Percentiles rank a stretch among this genome's conserved stretches.
phyloP scores from a whole-genome alignment of 495 filamentous ascomycete species.

The Podospora fimiseda region DNA sequence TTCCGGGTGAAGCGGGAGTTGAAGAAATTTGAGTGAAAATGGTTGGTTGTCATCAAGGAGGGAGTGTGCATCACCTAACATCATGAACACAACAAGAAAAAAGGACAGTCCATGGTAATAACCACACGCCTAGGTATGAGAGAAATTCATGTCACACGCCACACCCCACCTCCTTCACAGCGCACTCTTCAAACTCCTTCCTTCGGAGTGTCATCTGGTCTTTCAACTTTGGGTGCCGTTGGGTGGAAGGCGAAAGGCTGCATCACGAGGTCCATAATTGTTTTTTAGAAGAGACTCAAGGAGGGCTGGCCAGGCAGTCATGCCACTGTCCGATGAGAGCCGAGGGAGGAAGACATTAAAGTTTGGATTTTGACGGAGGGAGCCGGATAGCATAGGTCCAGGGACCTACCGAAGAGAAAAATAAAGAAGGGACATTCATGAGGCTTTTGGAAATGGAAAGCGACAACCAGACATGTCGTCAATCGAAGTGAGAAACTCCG shows the following conservation, averaged over 20 bases:
- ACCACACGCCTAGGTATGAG: no score
- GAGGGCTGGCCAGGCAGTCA: no score
- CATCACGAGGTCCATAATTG: neutral
- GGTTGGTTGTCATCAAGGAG: no score
- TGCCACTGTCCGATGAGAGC: neutral
- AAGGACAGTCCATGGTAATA: no score
- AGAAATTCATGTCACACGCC: neutral
- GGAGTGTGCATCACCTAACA: no score
- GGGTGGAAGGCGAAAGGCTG: neutral
- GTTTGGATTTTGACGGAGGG: neutral
- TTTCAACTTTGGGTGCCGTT: neutral
- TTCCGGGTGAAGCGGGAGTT: no score
- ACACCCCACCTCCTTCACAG: neutral
- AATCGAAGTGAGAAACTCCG: no score
- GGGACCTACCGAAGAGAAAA: neutral
- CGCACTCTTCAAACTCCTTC: neutral
- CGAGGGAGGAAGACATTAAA: neutral
- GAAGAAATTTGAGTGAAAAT: no score
- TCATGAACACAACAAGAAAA: no score
- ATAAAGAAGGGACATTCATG: neutral
- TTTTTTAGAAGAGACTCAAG: neutral
- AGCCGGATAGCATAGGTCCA: no score
- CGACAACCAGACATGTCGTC: no score
- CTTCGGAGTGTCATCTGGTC: neutral
- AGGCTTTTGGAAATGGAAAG: neutral